A percentile compares a stretch with the other conserved stretches of the same genome.
These are phyloP conservation scores for Phytophthora idaei DNA, from an alignment of 352 stramenopile species.

Conservation along the genomic window DNA sequence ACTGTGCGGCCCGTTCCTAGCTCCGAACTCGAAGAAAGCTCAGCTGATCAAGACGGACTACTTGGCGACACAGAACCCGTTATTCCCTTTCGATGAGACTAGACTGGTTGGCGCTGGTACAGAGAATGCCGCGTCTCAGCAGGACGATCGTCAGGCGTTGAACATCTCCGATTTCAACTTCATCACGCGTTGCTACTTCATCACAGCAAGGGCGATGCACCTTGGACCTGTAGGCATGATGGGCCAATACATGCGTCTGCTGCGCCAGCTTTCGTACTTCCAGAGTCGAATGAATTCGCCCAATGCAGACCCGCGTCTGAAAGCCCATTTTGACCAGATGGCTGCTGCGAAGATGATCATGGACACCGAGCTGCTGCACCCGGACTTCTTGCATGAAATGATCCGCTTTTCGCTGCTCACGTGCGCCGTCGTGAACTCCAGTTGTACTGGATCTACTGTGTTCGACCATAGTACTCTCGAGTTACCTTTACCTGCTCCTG, in stretches of 20 bases:
- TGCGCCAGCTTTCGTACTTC: constrained; percentile 91
- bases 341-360: constrained; percentile 79
- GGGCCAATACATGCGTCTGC: constrained; percentile 83
- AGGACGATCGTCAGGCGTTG: constrained; percentile 32
- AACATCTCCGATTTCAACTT: constrained; percentile 92
- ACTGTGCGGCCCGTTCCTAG: constrained; percentile 82
- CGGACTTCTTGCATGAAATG: constrained; percentile 79
- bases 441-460: constrained; percentile 43
- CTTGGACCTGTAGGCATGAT: constrained; percentile 90
- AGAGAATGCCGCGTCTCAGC: constrained; percentile 10
- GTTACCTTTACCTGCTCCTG: constrained; percentile 49
- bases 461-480: constrained; percentile 27
- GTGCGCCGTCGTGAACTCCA: constrained; percentile 57
- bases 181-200: constrained; percentile 97
- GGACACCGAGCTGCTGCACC: constrained; percentile 79
- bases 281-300: constrained; percentile 78
- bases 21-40: constrained; percentile 76
- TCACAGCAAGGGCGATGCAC: constrained; percentile 92
- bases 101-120: constrained; percentile 43
- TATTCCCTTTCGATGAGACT: constrained; percentile 76
- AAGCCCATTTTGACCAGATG: constrained; percentile 77
- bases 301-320: constrained; percentile 68
- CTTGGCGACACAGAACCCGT: constrained; percentile 46
- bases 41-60: constrained; percentile 74
- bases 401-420: constrained; percentile 77